Evolutionary conservation across 1,139 yeast species (phyloP).

Genomic region (Kodamaea ohmeri): DNA sequence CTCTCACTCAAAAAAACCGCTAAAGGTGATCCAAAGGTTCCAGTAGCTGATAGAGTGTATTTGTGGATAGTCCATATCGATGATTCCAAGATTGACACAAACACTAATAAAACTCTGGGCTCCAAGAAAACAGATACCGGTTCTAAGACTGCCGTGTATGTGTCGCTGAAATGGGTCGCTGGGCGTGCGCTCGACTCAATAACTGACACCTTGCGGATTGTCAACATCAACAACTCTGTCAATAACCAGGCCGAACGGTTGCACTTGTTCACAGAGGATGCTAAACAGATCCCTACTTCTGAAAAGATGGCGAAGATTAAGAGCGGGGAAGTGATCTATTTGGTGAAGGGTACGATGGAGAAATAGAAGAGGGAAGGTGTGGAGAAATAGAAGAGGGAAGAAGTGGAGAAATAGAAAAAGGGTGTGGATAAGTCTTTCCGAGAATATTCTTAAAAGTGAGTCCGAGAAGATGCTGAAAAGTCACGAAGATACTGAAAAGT

Average conservation of each 20-base stretch:
- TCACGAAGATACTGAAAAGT: too few relatives aligned
- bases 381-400: background rate
- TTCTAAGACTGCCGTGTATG: conserved; percentile 43
- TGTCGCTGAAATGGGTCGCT: conserved; percentile 66
- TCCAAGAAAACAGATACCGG: too few relatives aligned
- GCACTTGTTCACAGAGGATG: conserved; percentile 42
- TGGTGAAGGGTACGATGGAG: conserved; percentile 49
- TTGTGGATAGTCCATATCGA: conserved; percentile 48
- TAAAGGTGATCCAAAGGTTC: conserved; percentile 64
- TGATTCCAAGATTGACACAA: conserved; percentile 14
- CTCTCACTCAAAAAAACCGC: conserved; percentile 48
- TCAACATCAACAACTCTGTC: conserved; percentile 55
- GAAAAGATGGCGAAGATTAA: conserved; percentile 41
- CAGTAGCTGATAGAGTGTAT: conserved; percentile 56
- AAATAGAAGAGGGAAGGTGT: background rate
- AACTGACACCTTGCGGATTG: conserved; percentile 51
- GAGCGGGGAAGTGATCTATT: conserved; percentile 52
- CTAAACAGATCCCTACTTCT: conserved; percentile 28
- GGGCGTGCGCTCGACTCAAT: conserved; percentile 77
- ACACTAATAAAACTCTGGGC: too few relatives aligned
- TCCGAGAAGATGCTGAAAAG: too few relatives aligned
- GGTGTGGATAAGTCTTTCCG: background rate
- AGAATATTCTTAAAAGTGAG: too few relatives aligned
- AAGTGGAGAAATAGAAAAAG: background rate
- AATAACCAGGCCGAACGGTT: conserved; percentile 41